Evolutionary conservation across 352 stramenopile genomes (phyloP), one percentile per base, ranked within the genome.

Genomic region (Phytophthora cactorum): DNA sequence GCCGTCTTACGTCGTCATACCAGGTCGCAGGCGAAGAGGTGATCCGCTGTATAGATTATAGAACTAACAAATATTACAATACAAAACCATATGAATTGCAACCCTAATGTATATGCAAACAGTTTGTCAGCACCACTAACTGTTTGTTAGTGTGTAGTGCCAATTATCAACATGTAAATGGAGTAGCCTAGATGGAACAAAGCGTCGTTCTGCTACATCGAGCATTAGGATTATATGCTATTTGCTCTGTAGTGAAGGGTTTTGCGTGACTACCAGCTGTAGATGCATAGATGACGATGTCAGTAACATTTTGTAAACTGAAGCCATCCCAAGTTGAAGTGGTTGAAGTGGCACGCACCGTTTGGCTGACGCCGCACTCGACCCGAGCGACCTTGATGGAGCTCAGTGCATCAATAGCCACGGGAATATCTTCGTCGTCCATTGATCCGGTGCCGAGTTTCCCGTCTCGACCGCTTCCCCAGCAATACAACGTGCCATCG

Each of bases 401-500:
- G 22, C 71, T 46, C 36, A 93, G 68, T 22, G 85, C 78, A 8
- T 81, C 72, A n/a, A 93, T 72, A 4, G 68, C 59, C 22, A 83
- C 62, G 4, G 83, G 85, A 5, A 63, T 61, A 32, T 77, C 54
- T 71, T 93, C 85, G 41, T 90, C 83, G 1, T 91, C 72, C 22
- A 76, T 72, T 9, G 68, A 75, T 12, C 81, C 79, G 12, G 89
- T 90, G 27, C 87, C 87, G 6, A 95, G 78, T 53, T 90, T 91
- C 36, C 87, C 86, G 38, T 92, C 59, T 14, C 77, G 74, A 0
- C 83, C 86, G 34, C 72, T 79, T 38, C 86, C 86, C 86, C 86
- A 95, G 49, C 79, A 90, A 43, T 83, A 93, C 39, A 95, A 51
- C 29, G 71, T 65, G 4, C 86, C 86, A 27, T 91, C 82, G 32